Evolutionary conservation across 352 stramenopile genomes (phyloP).

Genomic region (Phytophthora chlamydospora): DNA sequence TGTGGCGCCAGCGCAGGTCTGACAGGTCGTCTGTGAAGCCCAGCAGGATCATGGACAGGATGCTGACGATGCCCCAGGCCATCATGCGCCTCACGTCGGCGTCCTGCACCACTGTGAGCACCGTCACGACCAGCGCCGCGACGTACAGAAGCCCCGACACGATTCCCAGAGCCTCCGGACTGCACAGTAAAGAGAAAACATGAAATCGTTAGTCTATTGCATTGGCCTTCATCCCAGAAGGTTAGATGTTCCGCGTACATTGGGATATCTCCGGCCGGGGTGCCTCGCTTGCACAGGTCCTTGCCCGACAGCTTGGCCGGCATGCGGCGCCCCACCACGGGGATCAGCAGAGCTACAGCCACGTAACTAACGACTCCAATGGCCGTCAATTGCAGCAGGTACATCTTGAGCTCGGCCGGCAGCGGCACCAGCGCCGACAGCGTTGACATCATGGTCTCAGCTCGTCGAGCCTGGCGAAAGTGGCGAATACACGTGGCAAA

Average conservation of each 20-base stretch:
- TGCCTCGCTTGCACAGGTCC: slow-evolving; percentile 94
- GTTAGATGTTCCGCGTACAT: slow-evolving; percentile 59
- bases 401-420: slow-evolving; percentile 44
- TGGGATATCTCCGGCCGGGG: slow-evolving; percentile 80
- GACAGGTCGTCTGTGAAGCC: slow-evolving; percentile 96
- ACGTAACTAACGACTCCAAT: slow-evolving; percentile 68
- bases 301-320: slow-evolving; percentile 90
- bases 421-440: slow-evolving; percentile 30
- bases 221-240: neutral
- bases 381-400: slow-evolving; percentile 52
- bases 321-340: slow-evolving; percentile 59
- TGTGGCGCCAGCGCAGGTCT: slow-evolving; percentile 96
- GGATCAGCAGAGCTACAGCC: slow-evolving; percentile 69
- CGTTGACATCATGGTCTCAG: slow-evolving; percentile 17
- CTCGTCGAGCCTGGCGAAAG: slow-evolving; percentile 17
- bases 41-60: slow-evolving; percentile 93
- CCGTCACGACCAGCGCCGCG: slow-evolving; percentile 65
- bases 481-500: slow-evolving; percentile 29
- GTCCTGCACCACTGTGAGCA: slow-evolving; percentile 74
- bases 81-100: slow-evolving; percentile 77
- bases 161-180: slow-evolving; percentile 88
- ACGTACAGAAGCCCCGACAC: slow-evolving; percentile 90
- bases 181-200: slow-evolving; percentile 35
- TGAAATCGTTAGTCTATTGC: neutral
- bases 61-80: slow-evolving; percentile 81